phyloP scores from a whole-genome alignment of 2,329 filamentous ascomycete genomes.

The Nigrospora osmanthi region DNA sequence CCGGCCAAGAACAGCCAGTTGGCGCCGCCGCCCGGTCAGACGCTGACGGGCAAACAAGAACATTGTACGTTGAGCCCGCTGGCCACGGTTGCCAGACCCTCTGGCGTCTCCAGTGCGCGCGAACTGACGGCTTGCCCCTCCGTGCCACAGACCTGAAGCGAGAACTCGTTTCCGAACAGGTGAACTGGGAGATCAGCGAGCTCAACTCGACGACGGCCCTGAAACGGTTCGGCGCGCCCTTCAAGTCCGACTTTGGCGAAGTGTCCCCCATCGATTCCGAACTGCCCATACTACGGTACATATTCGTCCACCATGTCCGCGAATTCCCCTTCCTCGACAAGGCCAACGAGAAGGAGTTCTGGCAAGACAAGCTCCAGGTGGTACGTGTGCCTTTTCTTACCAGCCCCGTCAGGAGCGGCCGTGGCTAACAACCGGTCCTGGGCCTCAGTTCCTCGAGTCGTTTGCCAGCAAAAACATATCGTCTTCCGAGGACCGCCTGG shows the following conservation, averaged over 20 bases:
- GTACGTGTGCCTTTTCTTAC: conserved; percentile 42
- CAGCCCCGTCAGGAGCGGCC: conserved; percentile 1
- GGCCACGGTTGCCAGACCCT: too few species aligned
- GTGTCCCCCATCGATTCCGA: conserved; percentile 91
- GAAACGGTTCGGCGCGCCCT: conserved; percentile 90
- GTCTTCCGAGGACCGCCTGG: conserved; percentile 88
- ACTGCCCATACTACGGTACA: conserved; percentile 86
- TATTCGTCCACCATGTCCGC: conserved; percentile 95
- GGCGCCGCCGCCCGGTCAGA: conserved; percentile 31
- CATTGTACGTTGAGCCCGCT: conserved; percentile 58
- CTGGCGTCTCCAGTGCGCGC: background rate
- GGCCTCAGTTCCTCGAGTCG: conserved; percentile 76
- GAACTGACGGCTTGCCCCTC: conserved; percentile 8
- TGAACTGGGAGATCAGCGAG: conserved; percentile 82
- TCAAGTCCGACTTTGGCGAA: conserved; percentile 86
- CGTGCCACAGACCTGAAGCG: conserved; percentile 72
- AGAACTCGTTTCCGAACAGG: conserved; percentile 86
- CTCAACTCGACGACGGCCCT: conserved; percentile 92
- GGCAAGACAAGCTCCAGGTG: conserved; percentile 95
- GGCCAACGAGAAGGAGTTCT: conserved; percentile 97
- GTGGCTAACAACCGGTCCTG: background rate
- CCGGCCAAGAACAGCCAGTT: conserved; percentile 3
- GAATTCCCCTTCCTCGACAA: conserved; percentile 97
- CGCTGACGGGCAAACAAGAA: conserved; percentile 90
- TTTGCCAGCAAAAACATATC: conserved; percentile 97